Conservation (phyloP, 2,329 filamentous ascomycete species). For the Alternaria consortialis region DNA sequence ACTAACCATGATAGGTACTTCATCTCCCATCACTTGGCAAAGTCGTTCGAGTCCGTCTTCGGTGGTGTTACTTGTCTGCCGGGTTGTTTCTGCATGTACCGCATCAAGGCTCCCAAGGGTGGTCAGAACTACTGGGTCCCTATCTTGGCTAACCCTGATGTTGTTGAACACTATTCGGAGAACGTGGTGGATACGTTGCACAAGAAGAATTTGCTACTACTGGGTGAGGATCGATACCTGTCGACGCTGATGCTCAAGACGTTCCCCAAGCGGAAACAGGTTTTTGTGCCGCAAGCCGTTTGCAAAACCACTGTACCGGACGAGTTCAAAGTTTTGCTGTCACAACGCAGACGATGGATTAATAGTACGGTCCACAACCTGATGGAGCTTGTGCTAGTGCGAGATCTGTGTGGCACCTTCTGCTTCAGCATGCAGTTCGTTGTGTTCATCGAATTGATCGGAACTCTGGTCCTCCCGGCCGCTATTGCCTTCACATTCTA, state of each 20-base stretch:
- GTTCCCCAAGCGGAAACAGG: conserved; percentile 98
- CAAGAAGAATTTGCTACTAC: conserved; percentile 92
- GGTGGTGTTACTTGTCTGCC: conserved; percentile 98
- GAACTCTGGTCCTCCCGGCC: conserved; percentile 92
- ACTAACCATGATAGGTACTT: conserved; percentile 71
- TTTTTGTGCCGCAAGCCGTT: conserved; percentile 97
- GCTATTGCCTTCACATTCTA: conserved; percentile 98
- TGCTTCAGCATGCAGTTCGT: conserved; percentile 99
- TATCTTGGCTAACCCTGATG: conserved; percentile 96
- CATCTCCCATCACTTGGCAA: conserved; percentile 95
- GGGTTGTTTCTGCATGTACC: conserved; percentile 99
- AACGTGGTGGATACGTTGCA: conserved; percentile 98
- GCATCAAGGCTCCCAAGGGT: conserved; percentile 98
- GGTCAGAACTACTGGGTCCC: conserved; percentile 99
- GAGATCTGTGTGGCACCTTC: conserved; percentile 97
- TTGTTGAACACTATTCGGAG: conserved; percentile 99
- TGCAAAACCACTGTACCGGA: conserved; percentile 99
- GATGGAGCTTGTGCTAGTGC: conserved; percentile 94
- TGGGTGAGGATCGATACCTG: conserved; percentile 94
- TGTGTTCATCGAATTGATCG: conserved; percentile 92
- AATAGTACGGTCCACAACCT: conserved; percentile 99
- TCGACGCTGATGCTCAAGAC: conserved; percentile 98
- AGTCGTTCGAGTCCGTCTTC: conserved; percentile 98
- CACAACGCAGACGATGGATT: conserved; percentile 97
- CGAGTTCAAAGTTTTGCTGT: conserved; percentile 88